Evolutionary conservation across 1,139 yeast species (phyloP).

Genomic region (Debaryomyces subglobosus): DNA sequence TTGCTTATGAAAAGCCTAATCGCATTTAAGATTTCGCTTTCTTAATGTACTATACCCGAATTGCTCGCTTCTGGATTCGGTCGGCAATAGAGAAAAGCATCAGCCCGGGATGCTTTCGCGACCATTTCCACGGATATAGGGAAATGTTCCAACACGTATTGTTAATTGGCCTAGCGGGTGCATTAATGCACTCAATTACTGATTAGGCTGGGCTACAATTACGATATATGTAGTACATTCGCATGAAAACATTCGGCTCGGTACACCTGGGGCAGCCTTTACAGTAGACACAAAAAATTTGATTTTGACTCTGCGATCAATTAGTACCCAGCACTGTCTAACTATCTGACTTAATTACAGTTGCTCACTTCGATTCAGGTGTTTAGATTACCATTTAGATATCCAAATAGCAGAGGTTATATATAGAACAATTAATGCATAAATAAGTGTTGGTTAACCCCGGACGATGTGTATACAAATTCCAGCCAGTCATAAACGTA

Average conservation of each 20-base stretch:
- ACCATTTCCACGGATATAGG: neutral
- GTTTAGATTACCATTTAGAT: neutral
- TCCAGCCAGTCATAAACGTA: conserved; percentile 3
- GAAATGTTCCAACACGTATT: neutral
- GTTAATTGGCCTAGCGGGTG: neutral
- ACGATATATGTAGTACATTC: neutral
- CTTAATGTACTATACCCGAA: neutral
- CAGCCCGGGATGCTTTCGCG: neutral
- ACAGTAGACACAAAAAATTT: neutral
- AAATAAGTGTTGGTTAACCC: neutral
- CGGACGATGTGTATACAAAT: neutral
- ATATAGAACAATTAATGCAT: neutral
- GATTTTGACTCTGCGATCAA: neutral
- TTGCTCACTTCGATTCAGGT: neutral
- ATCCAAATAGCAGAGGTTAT: neutral
- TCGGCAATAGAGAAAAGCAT: neutral
- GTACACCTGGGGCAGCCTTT: neutral
- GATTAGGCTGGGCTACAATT: neutral
- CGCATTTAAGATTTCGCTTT: neutral
- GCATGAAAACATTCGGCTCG: neutral
- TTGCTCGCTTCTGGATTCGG: neutral
- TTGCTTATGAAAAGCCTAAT: neutral
- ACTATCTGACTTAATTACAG: neutral
- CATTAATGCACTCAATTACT: neutral
- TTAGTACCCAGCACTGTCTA: neutral